Base-by-base conservation (phyloP, 2,329 filamentous ascomycete species). In the Cercospora sp. region DNA sequence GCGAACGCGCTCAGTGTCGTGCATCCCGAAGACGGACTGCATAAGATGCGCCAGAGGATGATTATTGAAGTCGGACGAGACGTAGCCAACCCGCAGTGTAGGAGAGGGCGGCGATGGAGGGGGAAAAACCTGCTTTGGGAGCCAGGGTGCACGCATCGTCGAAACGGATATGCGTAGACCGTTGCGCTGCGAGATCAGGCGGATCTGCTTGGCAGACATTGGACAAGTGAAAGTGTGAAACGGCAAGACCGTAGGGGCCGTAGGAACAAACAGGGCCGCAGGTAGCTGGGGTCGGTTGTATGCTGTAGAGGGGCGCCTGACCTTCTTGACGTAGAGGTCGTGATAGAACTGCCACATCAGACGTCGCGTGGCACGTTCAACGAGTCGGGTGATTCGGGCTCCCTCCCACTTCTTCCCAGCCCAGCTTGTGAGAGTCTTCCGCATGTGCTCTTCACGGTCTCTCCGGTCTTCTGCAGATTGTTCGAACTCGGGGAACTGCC, bases 11-110 rank as follows among this genome's bases (percentile, higher is more conserved):
- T 79, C 80, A 0, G 85, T 85, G 74, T 97, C 84, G 77, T 99
- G 95, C 67, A 98, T 85, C 0, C 95, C 95, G 80, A 99, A 99
- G 5, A 98, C 94, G 1, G 95, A 98, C 81, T 99, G 95, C 95
- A 99, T 99, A 65, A 99, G 80, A 81, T 99, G 95, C 26, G 95
- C 95, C 37, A 99, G 83, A 3, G 95, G 95, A 77, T 99, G 95
- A 75, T 99, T 99, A 77, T 99, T 99, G 81, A 99, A 99, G 80
- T 99, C 95, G 0, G 95, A 98, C 3, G 95, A 98, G 43, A 99
- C 89, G 79, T 99, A 99, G 58, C 95, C 95, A 69, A 99, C 89
- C 73, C 93, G 94, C n/a, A 99, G 85, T 72, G 90, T 88, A 0
- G 94, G 93, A 53, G 84, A 85, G 1, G 95, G 95, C 1, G 95